phyloP scores from a whole-genome alignment of 257 asterid species.

The Nyctanthes arbortristis region DNA sequence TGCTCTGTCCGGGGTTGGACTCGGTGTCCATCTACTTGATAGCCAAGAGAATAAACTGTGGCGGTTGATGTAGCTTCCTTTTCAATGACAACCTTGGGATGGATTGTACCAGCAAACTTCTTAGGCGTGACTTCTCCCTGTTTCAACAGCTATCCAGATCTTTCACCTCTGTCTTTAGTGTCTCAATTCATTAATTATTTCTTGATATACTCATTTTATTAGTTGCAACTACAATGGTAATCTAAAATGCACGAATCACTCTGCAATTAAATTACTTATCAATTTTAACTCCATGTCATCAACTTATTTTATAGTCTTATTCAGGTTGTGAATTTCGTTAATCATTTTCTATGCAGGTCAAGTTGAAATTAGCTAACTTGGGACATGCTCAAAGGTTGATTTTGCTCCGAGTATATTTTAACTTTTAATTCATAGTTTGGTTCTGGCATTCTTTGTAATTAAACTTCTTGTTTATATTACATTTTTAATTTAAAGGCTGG shows the following conservation, averaged over 20 bases:
- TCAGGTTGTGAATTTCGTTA: slow-evolving; percentile 10
- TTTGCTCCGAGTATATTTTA: not conserved
- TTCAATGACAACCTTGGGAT: not conserved
- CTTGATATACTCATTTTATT: not conserved
- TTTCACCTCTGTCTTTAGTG: not conserved
- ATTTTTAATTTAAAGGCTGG: not conserved
- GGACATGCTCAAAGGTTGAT: slow-evolving; percentile 90
- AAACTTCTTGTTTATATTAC: not conserved
- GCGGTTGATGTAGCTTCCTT: not conserved
- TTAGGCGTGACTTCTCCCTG: not conserved
- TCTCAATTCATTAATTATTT: no score
- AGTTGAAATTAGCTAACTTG: slow-evolving; percentile 72
- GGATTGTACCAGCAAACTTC: not conserved
- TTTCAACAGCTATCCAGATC: not conserved
- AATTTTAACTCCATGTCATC: not conserved
- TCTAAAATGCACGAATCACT: not conserved
- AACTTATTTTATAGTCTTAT: slow-evolving; percentile 12
- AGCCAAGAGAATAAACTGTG: not conserved
- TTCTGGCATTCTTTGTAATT: not conserved
- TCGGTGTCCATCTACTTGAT: not conserved
- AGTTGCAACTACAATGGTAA: not conserved
- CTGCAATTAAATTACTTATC: not conserved
- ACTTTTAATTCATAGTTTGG: not conserved
- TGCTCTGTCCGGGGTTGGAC: not conserved
- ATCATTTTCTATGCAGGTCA: slow-evolving; percentile 59